Evolutionary conservation across 495 filamentous ascomycete species (phyloP).

Genomic region (Choiromyces venosus): DNA sequence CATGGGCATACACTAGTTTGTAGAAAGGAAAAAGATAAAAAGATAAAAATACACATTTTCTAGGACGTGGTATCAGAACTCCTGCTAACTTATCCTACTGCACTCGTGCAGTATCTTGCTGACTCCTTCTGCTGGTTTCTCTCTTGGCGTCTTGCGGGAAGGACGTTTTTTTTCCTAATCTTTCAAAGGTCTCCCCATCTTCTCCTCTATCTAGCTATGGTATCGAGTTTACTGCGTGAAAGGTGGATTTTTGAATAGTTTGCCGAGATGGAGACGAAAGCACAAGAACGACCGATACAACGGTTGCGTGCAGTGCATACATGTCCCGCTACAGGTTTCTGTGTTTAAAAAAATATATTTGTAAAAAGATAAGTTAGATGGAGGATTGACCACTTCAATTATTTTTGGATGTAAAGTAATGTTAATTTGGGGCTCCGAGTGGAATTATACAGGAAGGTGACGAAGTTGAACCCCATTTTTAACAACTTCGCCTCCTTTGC

Average conservation of each 20-base stretch:
- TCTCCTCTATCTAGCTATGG: background rate
- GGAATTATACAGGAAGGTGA: constrained; percentile 20
- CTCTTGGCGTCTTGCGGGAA: background rate
- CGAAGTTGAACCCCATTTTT: constrained; percentile 24
- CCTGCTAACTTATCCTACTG: background rate
- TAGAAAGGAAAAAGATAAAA: too few species aligned
- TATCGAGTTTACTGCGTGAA: background rate
- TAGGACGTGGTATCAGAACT: background rate
- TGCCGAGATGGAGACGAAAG: background rate
- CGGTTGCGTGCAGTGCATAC: background rate
- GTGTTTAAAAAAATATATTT: too few species aligned
- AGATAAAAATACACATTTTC: background rate
- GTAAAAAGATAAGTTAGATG: background rate
- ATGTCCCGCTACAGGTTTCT: background rate
- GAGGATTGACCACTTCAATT: background rate
- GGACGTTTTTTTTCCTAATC: too few species aligned
- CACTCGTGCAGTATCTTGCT: background rate
- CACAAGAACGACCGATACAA: background rate
- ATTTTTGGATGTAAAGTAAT: background rate
- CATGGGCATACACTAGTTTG: background rate
- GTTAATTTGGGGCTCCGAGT: constrained; percentile 30
- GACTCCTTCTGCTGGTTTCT: background rate
- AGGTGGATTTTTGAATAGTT: background rate
- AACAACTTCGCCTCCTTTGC: constrained; percentile 38
- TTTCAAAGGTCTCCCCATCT: too few species aligned